Conservation (phyloP, 106 monocot genomes). For the Iris macrosiphon region DNA sequence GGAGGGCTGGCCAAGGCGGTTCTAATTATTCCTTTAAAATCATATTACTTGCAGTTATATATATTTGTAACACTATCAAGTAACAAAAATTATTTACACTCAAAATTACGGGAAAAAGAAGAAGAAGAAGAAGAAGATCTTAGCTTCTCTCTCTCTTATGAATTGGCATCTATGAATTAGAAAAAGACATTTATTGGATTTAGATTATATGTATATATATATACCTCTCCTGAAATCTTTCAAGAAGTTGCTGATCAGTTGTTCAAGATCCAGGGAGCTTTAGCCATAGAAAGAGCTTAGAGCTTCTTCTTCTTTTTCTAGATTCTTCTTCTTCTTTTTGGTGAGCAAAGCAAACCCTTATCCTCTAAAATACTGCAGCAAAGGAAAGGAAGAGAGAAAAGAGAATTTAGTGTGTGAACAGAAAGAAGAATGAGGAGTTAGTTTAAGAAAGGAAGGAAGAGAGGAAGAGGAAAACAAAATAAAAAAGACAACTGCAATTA, state of each 20-base stretch:
- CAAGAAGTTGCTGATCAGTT: neutral
- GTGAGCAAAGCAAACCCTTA: neutral
- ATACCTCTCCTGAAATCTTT: neutral
- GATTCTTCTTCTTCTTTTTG: no score
- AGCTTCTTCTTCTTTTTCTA: no score
- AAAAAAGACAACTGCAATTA: conserved; percentile 21
- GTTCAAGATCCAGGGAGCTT: neutral
- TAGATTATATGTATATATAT: neutral
- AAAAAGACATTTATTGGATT: neutral
- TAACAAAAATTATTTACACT: no score
- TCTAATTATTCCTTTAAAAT: no score
- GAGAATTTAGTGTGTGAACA: conserved; percentile 20
- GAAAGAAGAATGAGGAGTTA: conserved; percentile 13
- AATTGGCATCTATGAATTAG: neutral
- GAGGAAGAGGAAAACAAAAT: conserved; percentile 2
- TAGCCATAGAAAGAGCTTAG: no score
- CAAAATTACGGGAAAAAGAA: no score
- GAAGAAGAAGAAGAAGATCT: no score
- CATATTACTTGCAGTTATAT: no score
- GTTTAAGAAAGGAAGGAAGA: neutral
- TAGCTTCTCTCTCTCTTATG: no score
- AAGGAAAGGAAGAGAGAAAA: conserved; percentile 19
- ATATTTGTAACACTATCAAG: no score
- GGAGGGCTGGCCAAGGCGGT: no score
- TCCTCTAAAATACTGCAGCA: conserved; percentile 12